phyloP scores from a whole-genome alignment of 1,284 basidiomycete genomes.

The Xerocomus nothofagi region DNA sequence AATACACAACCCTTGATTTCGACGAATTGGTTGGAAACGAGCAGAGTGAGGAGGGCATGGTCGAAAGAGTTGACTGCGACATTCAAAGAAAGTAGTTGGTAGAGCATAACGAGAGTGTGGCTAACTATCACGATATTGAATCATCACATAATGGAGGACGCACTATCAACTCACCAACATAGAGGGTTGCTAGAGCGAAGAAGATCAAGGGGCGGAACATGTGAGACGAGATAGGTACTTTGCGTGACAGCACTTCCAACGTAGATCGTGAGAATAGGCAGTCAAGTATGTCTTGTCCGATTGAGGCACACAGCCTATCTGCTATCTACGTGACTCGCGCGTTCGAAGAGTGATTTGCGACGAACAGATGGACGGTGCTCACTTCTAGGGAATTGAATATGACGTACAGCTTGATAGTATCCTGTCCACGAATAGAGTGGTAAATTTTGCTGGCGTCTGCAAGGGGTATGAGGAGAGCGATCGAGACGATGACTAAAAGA shows the following conservation, averaged over 20 bases:
- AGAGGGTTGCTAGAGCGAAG: conserved; percentile 81
- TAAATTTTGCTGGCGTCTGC: conserved; percentile 99
- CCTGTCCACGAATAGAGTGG: conserved; percentile 97
- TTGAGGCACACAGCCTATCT: conserved; percentile 92
- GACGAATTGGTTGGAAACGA: conserved; percentile 98
- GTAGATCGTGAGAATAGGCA: conserved; percentile 95
- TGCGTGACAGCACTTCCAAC: conserved; percentile 70
- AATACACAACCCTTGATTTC: conserved; percentile 99
- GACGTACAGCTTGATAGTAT: conserved; percentile 98
- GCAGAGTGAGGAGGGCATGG: conserved; percentile 89
- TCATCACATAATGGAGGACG: background rate
- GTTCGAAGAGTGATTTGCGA: background rate
- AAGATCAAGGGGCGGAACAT: conserved; percentile 81
- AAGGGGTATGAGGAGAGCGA: conserved; percentile 75
- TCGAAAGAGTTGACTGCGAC: conserved; percentile 99
- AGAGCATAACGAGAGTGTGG: conserved; percentile 95
- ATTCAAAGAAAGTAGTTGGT: conserved; percentile 93
- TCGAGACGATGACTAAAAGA: conserved; percentile 74
- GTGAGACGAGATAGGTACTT: conserved; percentile 56
- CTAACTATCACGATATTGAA: conserved; percentile 54
- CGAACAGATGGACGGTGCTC: conserved; percentile 22
- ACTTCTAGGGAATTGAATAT: conserved; percentile 99
- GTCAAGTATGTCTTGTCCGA: conserved; percentile 97
- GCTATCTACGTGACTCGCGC: conserved; percentile 65
- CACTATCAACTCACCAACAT: conserved; percentile 64